A percentile compares a stretch with the other conserved stretches of the same genome.
Conservation (phyloP, 257 asterid genomes). For the Ocimum tenuiflorum region DNA sequence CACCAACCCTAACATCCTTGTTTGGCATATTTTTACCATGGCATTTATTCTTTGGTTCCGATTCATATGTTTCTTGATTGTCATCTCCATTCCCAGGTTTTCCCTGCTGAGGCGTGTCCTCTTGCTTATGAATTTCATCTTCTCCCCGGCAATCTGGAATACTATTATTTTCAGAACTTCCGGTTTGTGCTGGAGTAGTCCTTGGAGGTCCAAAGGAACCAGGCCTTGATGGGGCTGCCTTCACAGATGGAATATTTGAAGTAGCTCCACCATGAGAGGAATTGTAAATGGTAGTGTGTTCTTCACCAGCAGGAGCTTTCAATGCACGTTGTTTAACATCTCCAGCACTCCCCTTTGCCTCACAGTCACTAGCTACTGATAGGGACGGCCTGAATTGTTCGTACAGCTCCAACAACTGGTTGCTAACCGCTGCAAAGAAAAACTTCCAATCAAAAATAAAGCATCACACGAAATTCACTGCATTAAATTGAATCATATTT, state of each 20-base stretch:
- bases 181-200: conserved; percentile 22
- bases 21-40: conserved; percentile 28
- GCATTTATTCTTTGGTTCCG: conserved; percentile 44
- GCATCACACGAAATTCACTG: background rate
- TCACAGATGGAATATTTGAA: conserved; percentile 38
- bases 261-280: conserved; percentile 42
- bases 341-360: conserved; percentile 75
- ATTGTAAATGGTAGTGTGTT: conserved; percentile 26
- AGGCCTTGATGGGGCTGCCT: conserved; percentile 39
- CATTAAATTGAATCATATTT: conserved; percentile 14
- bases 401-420: conserved; percentile 82
- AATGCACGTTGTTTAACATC: conserved; percentile 49
- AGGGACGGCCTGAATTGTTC: conserved; percentile 67
- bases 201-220: conserved; percentile 27
- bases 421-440: conserved; percentile 86
- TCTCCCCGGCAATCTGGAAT: conserved; percentile 14
- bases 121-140: conserved; percentile 39
- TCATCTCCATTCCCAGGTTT: conserved; percentile 29
- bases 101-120: conserved; percentile 27
- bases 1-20: conserved; percentile 39
- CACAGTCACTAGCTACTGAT: conserved; percentile 62
- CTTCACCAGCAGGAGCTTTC: conserved; percentile 44
- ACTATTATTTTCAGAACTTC: conserved; percentile 26
- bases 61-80: conserved; percentile 25
- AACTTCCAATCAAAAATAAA: conserved; percentile 7